Conservation (phyloP, 1,284 basidiomycete genomes). For the Apiotrichum veenhuisii region DNA sequence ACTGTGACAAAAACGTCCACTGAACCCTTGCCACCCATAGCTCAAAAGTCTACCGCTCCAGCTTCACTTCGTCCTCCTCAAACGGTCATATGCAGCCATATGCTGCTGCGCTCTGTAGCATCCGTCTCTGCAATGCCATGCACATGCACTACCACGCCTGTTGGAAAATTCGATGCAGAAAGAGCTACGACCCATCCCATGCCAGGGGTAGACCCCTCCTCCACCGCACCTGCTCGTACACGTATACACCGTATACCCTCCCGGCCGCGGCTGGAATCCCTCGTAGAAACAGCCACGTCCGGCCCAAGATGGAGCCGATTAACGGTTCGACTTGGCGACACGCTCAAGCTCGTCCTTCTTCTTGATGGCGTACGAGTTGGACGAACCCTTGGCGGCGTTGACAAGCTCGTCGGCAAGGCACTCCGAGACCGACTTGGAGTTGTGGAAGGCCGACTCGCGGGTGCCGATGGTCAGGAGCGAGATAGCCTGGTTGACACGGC, state of each 20-base stretch:
- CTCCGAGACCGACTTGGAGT: slow-evolving; percentile 98
- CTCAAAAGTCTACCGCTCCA: no score
- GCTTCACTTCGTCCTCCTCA: no score
- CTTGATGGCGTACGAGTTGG: slow-evolving; percentile 98
- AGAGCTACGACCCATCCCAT: slow-evolving; percentile 20
- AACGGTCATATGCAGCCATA: no score
- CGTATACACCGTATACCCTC: slow-evolving; percentile 15
- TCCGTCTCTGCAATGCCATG: neutral
- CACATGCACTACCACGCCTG: neutral
- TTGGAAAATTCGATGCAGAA: slow-evolving; percentile 26
- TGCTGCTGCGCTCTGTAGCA: neutral
- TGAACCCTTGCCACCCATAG: neutral
- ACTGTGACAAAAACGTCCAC: no score
- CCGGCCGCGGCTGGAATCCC: slow-evolving; percentile 1
- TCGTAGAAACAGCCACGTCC: neutral
- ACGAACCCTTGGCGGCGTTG: slow-evolving; percentile 99
- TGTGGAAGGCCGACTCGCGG: slow-evolving; percentile 99
- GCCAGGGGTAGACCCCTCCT: slow-evolving; percentile 14
- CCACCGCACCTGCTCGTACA: slow-evolving; percentile 26
- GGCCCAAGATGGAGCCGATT: slow-evolving; percentile 45
- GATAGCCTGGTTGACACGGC: slow-evolving; percentile 97
- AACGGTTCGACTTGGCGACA: slow-evolving; percentile 99
- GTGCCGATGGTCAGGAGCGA: slow-evolving; percentile 93
- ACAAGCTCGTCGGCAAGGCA: slow-evolving; percentile 99
- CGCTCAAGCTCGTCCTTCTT: slow-evolving; percentile 80